Evolutionary conservation across 768 basidiomycete species (phyloP), one percentile per base, ranked within the genome.

Genomic region (Mycena maculata): DNA sequence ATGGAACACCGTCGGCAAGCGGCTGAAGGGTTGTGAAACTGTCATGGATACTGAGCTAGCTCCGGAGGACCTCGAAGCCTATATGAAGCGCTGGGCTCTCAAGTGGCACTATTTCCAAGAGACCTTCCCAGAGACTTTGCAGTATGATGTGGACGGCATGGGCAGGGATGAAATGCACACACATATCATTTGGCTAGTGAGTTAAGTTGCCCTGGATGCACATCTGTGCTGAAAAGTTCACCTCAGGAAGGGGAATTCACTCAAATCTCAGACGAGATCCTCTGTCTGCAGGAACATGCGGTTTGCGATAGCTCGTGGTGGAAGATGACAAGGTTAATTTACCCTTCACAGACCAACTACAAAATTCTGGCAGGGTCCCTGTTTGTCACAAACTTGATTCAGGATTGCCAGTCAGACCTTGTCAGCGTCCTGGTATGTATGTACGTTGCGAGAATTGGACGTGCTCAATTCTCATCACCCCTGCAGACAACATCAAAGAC

Each of bases 31-130:
- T 2, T 42, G 41, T 10, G 61, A 55, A 9, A 27, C 8, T 4
- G 50, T 63, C 5, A 63, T 63, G 62, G 25, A 56, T 3, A 36
- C 56, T 4, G 62, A 56, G 18, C 13, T 63, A 16, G 61, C 58
- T 30, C 61, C 61, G 5, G 64, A 63, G 15, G 36, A 36, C 50
- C 7, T 71, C 28, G 52, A 67, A 9, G 60, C 30, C 8, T 66
- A 31, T 33, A 50, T 8, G 36, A 58, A 66, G 56, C 42, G 57
- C 30, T 72, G 71, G 71, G 45, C 23, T 11, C 12, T 55, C 2
- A 70, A 65, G 54, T 72, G 71, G 71, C 44, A 53, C 20, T 42
- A 70, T 18, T 70, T 33, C 23, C 31, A 41, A 16, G 50, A 64
- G 31, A 47, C 38, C 2, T 57, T 61, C 27, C 61, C 50, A 0